These are phyloP conservation scores for Cyclostephanos tholiformis DNA, from an alignment of 108 stramenopile species.

Conservation along the genomic window DNA sequence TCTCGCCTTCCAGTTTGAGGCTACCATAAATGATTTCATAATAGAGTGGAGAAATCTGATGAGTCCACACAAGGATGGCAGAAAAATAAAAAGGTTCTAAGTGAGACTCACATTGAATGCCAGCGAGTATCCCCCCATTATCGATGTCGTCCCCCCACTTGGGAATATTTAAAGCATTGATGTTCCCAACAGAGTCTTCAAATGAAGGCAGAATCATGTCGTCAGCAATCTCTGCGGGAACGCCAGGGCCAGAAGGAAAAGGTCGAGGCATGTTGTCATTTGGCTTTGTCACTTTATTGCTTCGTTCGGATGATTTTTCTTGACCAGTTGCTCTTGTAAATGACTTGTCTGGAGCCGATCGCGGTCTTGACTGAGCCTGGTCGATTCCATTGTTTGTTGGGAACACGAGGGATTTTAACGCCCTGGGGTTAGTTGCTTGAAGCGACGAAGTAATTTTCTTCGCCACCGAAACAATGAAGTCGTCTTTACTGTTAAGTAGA, in stretches of 20 bases:
- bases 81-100: conserved; percentile 1
- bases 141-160: conserved; percentile 71
- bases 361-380: conserved; percentile 5
- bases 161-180: conserved; percentile 58
- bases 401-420: conserved; percentile 64
- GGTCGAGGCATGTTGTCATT: neutral
- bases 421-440: conserved; percentile 63
- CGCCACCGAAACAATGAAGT: conserved; percentile 28
- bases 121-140: conserved; percentile 67
- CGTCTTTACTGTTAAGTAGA: conserved; percentile 54
- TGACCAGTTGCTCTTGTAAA: conserved; percentile 1
- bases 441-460: conserved; percentile 46
- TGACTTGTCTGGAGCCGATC: conserved; percentile 4
- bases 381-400: conserved; percentile 8
- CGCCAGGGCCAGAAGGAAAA: conserved; percentile 7
- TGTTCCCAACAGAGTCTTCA: conserved; percentile 60
- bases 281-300: neutral
- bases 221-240: conserved; percentile 14
- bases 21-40: conserved; percentile 19
- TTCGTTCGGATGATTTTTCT: conserved; percentile 5
- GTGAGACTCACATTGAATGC: conserved; percentile 67
- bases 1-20: conserved; percentile 71
- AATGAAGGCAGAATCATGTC: conserved; percentile 31
- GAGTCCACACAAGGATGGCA: neutral
- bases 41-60: neutral